Base-by-base conservation (phyloP, 2,329 filamentous ascomycete genomes). In the Parasarocladium wereldwijsianum region DNA sequence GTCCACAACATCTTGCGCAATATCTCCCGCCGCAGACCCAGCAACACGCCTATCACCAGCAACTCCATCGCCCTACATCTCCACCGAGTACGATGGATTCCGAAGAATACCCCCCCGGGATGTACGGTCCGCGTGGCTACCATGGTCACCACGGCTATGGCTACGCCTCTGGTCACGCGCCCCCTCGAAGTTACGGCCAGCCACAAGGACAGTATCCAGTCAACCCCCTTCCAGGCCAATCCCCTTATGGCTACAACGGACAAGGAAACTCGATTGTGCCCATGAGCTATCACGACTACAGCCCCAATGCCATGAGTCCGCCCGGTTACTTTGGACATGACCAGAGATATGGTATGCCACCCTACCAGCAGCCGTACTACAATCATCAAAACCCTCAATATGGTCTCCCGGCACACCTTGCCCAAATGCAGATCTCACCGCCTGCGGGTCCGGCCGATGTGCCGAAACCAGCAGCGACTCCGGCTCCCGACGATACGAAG, bases 401-500 rank as follows among this genome's bases (percentile, higher is more conserved):
- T 29, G 40, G 49, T 17, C 32, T 54, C 22, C 47, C 47, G 8
- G 41, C 38, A 10, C 49, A 52, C 12, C 43, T 62, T 43, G 50
- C 54, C 28, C 52, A 50, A 10, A 60, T 57, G 38, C 59, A 55
- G 31, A 40, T 50, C 8, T 43, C 45, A 1, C 49, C 56, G n/a
- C 58, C 55, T 1, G 54, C 52, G 1, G 53, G 58, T 5, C 57
- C 62, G 4, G 60, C 60, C 4, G 59, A 64, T 33, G 43, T 48
- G 11, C 51, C 54, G 1, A 53, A 43, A 10, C 44, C 38, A n/a
- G 40, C 53, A 6, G 46, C 54, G 4, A 59, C 62, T 5, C 56
- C 59, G 2, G 51, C 55, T 4, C 44, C 45, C 17, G 67, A 77
- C 31, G n/a, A n/a, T n/a, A 60, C 66, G 2, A 66, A 77, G 33